Conservation (phyloP, 108 stramenopile genomes). For the Cyclotella choctawhatcheeana region DNA sequence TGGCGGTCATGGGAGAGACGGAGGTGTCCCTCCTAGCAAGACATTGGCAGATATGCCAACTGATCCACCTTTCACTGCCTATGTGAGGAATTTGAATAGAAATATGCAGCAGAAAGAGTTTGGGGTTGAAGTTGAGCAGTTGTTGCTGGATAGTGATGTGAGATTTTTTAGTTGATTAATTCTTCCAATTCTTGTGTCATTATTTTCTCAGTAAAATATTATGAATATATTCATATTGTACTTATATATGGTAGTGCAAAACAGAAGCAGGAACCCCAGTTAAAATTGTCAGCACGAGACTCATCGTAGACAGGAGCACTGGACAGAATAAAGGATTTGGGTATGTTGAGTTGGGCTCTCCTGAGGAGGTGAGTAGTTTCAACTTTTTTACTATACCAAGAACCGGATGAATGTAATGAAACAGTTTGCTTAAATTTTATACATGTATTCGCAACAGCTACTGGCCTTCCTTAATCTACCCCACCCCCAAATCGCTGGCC, state of each 20-base stretch:
- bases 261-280: neutral
- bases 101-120: slow-evolving; percentile 31
- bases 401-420: too few relatives aligned
- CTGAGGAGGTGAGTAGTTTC: slow-evolving; percentile 37
- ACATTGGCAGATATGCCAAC: slow-evolving; percentile 7
- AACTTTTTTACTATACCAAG: neutral
- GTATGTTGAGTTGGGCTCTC: slow-evolving; percentile 48
- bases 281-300: slow-evolving; percentile 13
- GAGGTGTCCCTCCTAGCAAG: neutral
- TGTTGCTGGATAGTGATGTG: slow-evolving; percentile 15
- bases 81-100: slow-evolving; percentile 33
- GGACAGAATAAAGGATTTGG: slow-evolving; percentile 42
- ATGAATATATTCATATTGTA: neutral
- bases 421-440: neutral
- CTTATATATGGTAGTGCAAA: neutral
- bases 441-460: slow-evolving; percentile 15
- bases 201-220: too few relatives aligned
- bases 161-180: neutral
- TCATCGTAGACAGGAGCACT: slow-evolving; percentile 29
- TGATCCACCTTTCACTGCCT: slow-evolving; percentile 49
- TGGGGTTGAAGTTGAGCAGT: slow-evolving; percentile 21
- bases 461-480: slow-evolving; percentile 27
- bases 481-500: slow-evolving; percentile 49
- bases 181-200: too few relatives aligned
- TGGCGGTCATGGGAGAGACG: neutral